These are phyloP conservation scores for Trichoderma sp. DNA, from an alignment of 2,329 filamentous ascomycete genomes.

Conservation along the genomic window DNA sequence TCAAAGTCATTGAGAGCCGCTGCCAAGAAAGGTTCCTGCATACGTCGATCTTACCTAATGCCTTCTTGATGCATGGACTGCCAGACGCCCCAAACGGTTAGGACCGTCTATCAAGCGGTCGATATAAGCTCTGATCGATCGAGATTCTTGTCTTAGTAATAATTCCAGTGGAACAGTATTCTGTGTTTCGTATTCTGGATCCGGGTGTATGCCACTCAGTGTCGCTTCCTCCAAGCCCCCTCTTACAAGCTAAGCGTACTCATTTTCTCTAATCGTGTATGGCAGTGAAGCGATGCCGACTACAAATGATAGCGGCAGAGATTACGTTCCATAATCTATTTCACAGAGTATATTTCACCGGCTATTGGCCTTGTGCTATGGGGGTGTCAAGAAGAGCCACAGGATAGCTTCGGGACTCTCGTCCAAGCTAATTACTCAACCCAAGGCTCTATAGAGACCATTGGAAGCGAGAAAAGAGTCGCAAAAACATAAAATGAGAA, in stretches of 20 bases:
- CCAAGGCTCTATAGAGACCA: neutral
- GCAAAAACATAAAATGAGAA: neutral
- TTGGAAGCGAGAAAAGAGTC: neutral
- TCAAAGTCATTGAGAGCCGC: neutral
- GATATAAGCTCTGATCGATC: neutral
- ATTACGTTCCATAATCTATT: neutral
- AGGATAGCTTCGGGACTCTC: neutral
- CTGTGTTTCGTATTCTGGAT: neutral
- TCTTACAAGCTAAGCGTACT: neutral
- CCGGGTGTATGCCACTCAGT: neutral
- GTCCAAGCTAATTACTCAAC: neutral
- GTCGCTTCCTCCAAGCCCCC: neutral
- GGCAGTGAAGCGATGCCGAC: neutral
- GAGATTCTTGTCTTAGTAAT: neutral
- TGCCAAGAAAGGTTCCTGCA: conserved; percentile 9
- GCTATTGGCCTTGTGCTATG: neutral
- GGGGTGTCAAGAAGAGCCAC: neutral
- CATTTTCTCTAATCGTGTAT: neutral
- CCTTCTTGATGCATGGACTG: neutral
- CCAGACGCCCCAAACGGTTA: neutral
- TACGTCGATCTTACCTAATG: neutral
- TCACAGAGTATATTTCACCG: neutral
- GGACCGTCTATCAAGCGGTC: neutral
- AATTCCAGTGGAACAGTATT: neutral
- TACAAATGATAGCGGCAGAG: neutral